Conservation (phyloP, 2,329 filamentous ascomycete species). For the Cladophialophora bantiana region DNA sequence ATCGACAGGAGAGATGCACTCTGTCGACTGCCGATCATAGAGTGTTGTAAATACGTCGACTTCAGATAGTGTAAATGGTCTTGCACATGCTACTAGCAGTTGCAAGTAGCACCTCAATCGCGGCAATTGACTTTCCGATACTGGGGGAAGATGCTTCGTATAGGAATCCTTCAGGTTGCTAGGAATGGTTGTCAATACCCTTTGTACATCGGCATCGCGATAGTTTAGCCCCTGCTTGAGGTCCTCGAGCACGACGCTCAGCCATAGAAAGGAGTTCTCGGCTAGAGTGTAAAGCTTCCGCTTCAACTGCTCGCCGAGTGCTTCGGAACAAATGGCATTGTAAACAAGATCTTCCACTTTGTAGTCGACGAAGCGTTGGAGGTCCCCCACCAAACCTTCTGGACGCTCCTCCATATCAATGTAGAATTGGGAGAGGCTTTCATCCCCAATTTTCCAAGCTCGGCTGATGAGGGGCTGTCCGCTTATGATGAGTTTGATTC, state of each 20-base stretch:
- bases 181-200: conserved; percentile 22
- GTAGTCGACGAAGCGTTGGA: conserved; percentile 28
- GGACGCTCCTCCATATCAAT: conserved; percentile 29
- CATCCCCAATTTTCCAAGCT: conserved; percentile 9
- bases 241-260: conserved; percentile 27
- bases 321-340: conserved; percentile 21
- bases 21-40: conserved; percentile 11
- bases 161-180: conserved; percentile 25
- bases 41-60: conserved; percentile 27
- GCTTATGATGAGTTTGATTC: conserved; percentile 26
- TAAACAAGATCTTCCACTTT: conserved; percentile 29
- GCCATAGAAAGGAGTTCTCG: conserved; percentile 31
- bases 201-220: conserved; percentile 18
- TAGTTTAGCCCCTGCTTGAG: conserved; percentile 25
- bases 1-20: conserved; percentile 17
- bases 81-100: conserved; percentile 24
- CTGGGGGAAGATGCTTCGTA: conserved; percentile 25
- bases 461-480: conserved; percentile 26
- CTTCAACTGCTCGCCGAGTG: conserved; percentile 24
- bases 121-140: conserved; percentile 18
- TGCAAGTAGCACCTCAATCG: conserved; percentile 25
- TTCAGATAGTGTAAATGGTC: conserved; percentile 24
- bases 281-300: conserved; percentile 7
- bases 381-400: conserved; percentile 23
- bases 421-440: conserved; percentile 19